Evolutionary conservation across 768 basidiomycete genomes (phyloP).

Genomic region (Steccherinum ochraceum): DNA sequence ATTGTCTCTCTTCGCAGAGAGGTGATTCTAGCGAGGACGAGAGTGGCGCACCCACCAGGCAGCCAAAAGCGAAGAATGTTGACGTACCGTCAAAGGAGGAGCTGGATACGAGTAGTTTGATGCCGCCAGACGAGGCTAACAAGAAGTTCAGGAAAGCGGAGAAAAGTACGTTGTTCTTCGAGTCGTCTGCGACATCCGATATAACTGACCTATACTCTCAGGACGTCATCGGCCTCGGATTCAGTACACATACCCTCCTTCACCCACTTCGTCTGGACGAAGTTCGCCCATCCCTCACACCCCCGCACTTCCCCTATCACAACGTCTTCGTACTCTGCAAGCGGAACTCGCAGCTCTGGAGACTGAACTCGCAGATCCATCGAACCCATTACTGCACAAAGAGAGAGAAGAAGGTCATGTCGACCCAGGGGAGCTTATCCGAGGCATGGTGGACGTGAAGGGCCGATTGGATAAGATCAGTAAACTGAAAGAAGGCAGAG

Average conservation of each 20-base stretch:
- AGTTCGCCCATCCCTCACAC: conserved; percentile 39
- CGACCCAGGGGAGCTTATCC: conserved; percentile 71
- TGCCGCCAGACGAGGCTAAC: conserved; percentile 61
- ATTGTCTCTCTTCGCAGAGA: conserved; percentile 30
- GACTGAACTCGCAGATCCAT: conserved; percentile 71
- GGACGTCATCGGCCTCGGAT: conserved; percentile 43
- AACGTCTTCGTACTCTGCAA: conserved; percentile 54
- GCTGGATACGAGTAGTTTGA: conserved; percentile 59
- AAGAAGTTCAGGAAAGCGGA: conserved; percentile 70
- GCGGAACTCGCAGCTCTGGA: conserved; percentile 79
- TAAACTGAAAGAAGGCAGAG: conserved; percentile 59
- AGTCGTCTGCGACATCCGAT: neutral
- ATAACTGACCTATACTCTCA: conserved; percentile 16
- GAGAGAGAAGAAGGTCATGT: conserved; percentile 55
- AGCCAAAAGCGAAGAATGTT: conserved; percentile 30
- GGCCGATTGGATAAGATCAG: conserved; percentile 62
- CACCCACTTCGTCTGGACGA: conserved; percentile 44
- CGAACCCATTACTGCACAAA: conserved; percentile 59
- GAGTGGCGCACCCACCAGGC: conserved; percentile 32
- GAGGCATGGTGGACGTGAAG: conserved; percentile 71
- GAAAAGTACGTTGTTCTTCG: conserved; percentile 25
- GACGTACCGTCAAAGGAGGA: conserved; percentile 50
- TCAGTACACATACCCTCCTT: conserved; percentile 66
- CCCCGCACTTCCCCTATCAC: conserved; percentile 24
- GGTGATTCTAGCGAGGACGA: conserved; percentile 69